Evolutionary conservation across 352 stramenopile species (phyloP), one percentile per base, ranked within the genome.

Genomic region (Pythium dissimile): DNA sequence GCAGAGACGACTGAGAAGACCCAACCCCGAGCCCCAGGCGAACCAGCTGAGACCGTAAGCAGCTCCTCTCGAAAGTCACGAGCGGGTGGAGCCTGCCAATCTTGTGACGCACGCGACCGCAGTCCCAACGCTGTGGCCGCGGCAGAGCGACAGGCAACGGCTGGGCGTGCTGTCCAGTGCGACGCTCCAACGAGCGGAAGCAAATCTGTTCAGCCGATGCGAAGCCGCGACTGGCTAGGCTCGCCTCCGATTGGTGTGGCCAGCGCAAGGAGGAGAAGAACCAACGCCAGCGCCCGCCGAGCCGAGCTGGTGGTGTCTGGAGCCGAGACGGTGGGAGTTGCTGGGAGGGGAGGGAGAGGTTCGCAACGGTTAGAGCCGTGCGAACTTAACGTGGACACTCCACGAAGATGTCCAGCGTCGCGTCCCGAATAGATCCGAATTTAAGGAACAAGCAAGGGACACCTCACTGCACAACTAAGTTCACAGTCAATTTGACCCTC

Each of bases 361-460:
- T 59, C 57, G 57, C 57, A 64, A 41, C 37, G 39, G 39, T 54
- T 49, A 54, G 48, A 52, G 32, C 41, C n/a, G n/a, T 34, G 48
- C 57, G 57, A 64, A 64, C 57, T 64, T 64, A 64, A 37, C 57
- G 48, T 63, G 55, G 55, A 63, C 55, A 54, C 55, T 63, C 30
- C 11, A 20, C 26, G 9, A 54, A 46, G 44, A 43, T 26, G 37
- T 64, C 43, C 50, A 39, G 24, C 37, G 20, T 1, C 13, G 31
- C 23, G 45, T 64, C 49, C 57, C 57, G 57, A 64, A 64, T 32
- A 18, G 34, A 47, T 49, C 57, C 34, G 34, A 37, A 53, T 35
- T 41, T 6, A 16, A n/a, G 2, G 24, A 5, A 13, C 1, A 26
- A 54, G 43, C 46, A 12, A 54, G 46, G 46, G 46, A 54, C 46